A percentile compares a stretch with the other conserved stretches of the same genome.
These are phyloP conservation scores for Penicillium sp. DNA, from an alignment of 2,329 filamentous ascomycete genomes.

Conservation along the genomic window DNA sequence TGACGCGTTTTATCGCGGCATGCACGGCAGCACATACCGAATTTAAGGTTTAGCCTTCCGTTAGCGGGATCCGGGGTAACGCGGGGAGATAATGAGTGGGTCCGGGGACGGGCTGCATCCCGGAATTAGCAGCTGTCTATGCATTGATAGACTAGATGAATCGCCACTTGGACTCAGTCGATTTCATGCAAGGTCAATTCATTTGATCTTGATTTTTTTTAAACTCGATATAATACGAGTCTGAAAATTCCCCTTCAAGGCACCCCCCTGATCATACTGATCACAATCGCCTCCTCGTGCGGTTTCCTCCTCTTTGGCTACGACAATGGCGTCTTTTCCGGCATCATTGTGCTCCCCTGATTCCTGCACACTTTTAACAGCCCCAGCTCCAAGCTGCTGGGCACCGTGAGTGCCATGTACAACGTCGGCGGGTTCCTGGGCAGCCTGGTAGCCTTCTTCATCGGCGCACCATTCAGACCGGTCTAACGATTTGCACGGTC, in stretches of 20 bases:
- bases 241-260: background rate
- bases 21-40: background rate
- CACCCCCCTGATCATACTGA: background rate
- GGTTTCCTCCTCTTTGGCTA: constrained; percentile 50
- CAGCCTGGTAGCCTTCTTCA: constrained; percentile 50
- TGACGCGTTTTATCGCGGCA: background rate
- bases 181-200: background rate
- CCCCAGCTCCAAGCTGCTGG: background rate
- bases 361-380: constrained; percentile 28
- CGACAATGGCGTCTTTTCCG: constrained; percentile 39
- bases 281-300: constrained; percentile 5
- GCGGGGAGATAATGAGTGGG: background rate
- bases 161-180: background rate
- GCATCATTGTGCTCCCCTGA: constrained; percentile 32
- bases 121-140: background rate
- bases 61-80: background rate
- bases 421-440: constrained; percentile 47
- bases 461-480: constrained; percentile 51
- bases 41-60: background rate
- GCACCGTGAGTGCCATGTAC: background rate
- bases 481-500: constrained; percentile 48
- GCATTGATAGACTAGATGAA: background rate
- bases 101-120: too few relatives aligned
- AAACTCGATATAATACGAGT: background rate
- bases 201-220: background rate